These are phyloP conservation scores for Cylindricascospora bacillispora DNA, from an alignment of 1,139 yeast species.

Conservation along the genomic window DNA sequence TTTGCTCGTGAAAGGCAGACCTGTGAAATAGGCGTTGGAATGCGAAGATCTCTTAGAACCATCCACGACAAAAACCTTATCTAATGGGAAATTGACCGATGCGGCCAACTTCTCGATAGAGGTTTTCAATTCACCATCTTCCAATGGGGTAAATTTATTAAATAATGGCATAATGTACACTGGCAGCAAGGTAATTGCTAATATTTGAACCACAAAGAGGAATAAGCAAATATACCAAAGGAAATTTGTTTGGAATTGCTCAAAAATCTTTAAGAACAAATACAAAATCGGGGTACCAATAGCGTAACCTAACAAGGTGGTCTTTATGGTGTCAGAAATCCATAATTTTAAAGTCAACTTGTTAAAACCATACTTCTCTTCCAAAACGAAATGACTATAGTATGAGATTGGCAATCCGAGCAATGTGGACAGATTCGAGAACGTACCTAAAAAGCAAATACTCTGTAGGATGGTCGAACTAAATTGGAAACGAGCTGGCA, in stretches of 20 bases:
- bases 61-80: slow-evolving; percentile 75
- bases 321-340: slow-evolving; percentile 58
- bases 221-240: slow-evolving; percentile 68
- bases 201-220: slow-evolving; percentile 55
- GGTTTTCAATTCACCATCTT: slow-evolving; percentile 75
- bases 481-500: slow-evolving; percentile 27
- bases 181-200: slow-evolving; percentile 65
- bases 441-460: slow-evolving; percentile 43
- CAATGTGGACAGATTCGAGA: slow-evolving; percentile 38
- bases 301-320: slow-evolving; percentile 37
- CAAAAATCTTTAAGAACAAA: slow-evolving; percentile 68
- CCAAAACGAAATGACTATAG: slow-evolving; percentile 75
- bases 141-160: slow-evolving; percentile 81
- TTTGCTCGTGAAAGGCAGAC: slow-evolving; percentile 84
- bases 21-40: slow-evolving; percentile 91
- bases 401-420: slow-evolving; percentile 55
- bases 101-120: slow-evolving; percentile 72
- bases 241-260: slow-evolving; percentile 66
- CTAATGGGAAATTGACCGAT: slow-evolving; percentile 70
- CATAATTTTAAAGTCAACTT: slow-evolving; percentile 64
- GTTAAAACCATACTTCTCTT: slow-evolving; percentile 87
- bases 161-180: slow-evolving; percentile 82
- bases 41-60: slow-evolving; percentile 94
- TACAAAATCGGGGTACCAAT: slow-evolving; percentile 66
- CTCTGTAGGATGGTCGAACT: slow-evolving; percentile 57